These are phyloP conservation scores for Aureobasidium sp. DNA, from an alignment of 2,329 filamentous ascomycete genomes.

Conservation along the genomic window DNA sequence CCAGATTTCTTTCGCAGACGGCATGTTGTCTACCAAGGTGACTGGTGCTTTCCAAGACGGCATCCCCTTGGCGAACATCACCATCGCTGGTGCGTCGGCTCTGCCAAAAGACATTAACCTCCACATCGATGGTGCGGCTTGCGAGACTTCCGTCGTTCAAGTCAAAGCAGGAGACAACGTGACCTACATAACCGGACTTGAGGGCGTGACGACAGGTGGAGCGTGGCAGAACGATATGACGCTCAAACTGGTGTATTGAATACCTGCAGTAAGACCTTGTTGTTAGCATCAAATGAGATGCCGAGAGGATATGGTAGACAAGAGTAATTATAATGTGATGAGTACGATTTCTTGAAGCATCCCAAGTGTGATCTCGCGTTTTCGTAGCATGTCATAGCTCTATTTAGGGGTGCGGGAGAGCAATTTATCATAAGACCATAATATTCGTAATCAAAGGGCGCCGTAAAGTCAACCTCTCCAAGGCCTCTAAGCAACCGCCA, in stretches of 20 bases:
- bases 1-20: constrained; percentile 11
- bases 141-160: not conserved
- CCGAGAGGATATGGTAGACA: not conserved
- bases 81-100: constrained; percentile 13
- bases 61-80: constrained; percentile 18
- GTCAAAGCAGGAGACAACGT: not conserved
- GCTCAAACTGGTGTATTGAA: not conserved
- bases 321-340: not conserved
- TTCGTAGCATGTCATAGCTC: too few relatives aligned
- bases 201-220: not conserved
- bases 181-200: constrained; percentile 2
- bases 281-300: not conserved
- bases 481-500: not conserved
- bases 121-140: not conserved
- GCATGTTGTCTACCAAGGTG: constrained; percentile 13
- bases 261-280: not conserved
- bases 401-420: too few relatives aligned
- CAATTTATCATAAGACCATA: too few relatives aligned
- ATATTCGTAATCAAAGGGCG: too few relatives aligned
- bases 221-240: constrained; percentile 1
- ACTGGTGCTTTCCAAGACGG: constrained; percentile 13
- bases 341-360: too few relatives aligned
- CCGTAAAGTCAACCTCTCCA: too few relatives aligned
- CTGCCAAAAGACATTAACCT: not conserved
- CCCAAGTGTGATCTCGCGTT: too few relatives aligned